Base-by-base conservation (phyloP, 2,329 filamentous ascomycete genomes). In the Spiromastix sp. region DNA sequence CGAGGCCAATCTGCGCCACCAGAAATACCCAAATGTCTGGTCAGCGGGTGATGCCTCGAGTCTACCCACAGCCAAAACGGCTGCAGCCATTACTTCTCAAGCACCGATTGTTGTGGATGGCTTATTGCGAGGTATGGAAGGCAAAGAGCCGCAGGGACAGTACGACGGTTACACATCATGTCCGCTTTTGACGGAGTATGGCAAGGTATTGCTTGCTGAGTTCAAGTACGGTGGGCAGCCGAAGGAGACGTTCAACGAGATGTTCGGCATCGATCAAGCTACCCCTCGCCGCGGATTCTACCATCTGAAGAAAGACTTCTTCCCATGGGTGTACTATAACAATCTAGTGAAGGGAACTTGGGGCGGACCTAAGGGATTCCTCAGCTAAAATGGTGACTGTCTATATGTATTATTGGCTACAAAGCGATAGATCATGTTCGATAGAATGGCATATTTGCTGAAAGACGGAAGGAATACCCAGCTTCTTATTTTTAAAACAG, bases 261-360 rank as follows among this genome's bases (percentile, higher is more conserved):
- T 54, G 49, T 54, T 77, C 10, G 74, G 72, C 1, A 61, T 78
- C 5, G 72, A 79, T 45, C 75, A 79, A 52, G 65, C 52, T 0
- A 55, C 56, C 7, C 75, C 75, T 2, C 64, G 73, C 3, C 64
- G 67, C 3, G 59, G 67, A 0, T 79, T 79, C 48, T 79, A 74
- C 44, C 60, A 77, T 45, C 45, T 79, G 29, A 79, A 79, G 62
- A 79, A 75, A 57, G 68, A 78, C 48, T 79, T 79, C 47, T 79
- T 79, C 55, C 75, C 75, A 0, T 79, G 74, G 74, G 74, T 79
- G 2, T 79, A 79, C 54, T 67, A 64, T 35, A 67, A 71, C 24
- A 66, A 63, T 24, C 70, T 77, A 66, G 66, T 79, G 5, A 77
- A 74, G 56, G 75, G 74, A 4, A 71, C 63, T 5, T 79, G 75